Percentiles rank a stretch among this genome's conserved stretches.
phyloP scores from a whole-genome alignment of 352 stramenopile genomes.

The Globisporangium uncinulatum region DNA sequence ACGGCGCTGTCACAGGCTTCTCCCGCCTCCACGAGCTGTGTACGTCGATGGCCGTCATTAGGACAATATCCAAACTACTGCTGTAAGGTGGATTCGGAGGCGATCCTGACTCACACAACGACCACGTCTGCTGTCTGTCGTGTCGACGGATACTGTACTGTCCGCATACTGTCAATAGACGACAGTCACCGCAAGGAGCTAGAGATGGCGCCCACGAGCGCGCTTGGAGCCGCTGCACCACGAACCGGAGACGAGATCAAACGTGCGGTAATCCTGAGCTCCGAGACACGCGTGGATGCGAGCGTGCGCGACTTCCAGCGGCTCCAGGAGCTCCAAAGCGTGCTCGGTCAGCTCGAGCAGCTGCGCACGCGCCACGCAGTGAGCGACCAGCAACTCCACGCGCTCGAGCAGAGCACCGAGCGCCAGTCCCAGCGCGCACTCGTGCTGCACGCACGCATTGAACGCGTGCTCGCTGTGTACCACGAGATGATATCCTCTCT shows the following conservation, averaged over 20 bases:
- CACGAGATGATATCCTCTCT: constrained; percentile 54
- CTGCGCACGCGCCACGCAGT: constrained; percentile 20
- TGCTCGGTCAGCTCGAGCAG: constrained; percentile 35
- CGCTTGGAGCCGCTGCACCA: constrained; percentile 17
- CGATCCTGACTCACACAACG: not conserved
- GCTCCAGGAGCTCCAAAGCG: constrained; percentile 37
- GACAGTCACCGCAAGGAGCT: constrained; percentile 24
- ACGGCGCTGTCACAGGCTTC: constrained; percentile 25
- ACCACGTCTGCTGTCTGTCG: not conserved
- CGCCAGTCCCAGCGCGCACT: constrained; percentile 37
- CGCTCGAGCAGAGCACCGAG: constrained; percentile 27
- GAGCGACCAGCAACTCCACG: constrained; percentile 17
- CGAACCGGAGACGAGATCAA: constrained; percentile 41
- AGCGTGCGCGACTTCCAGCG: constrained; percentile 32
- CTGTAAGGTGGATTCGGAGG: too few species aligned
- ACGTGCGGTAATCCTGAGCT: constrained; percentile 56
- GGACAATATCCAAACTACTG: not conserved
- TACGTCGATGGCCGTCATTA: constrained; percentile 12
- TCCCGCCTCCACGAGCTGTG: constrained; percentile 42
- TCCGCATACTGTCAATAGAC: constrained; percentile 19
- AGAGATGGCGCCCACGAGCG: constrained; percentile 26
- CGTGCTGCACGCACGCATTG: constrained; percentile 38
- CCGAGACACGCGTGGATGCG: constrained; percentile 29
- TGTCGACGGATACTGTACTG: not conserved
- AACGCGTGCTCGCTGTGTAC: constrained; percentile 47